Conservation (phyloP, 2,329 filamentous ascomycete genomes). For the Scytalidium sp. region DNA sequence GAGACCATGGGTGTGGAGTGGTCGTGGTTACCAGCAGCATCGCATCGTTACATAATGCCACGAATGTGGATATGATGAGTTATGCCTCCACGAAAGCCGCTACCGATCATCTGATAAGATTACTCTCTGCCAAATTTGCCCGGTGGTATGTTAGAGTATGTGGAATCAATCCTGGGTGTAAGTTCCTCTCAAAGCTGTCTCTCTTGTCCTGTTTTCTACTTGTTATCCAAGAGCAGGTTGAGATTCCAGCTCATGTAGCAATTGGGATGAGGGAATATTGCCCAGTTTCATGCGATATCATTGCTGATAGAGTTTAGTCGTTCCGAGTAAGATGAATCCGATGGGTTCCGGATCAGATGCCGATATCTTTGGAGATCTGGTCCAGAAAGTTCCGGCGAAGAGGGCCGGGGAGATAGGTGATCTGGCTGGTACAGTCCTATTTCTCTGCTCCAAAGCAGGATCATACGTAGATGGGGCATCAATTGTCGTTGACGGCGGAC, state of each 20-base stretch:
- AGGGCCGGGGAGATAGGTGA: slow-evolving; percentile 36
- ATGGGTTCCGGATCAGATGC: slow-evolving; percentile 32
- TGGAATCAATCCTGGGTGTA: slow-evolving; percentile 42
- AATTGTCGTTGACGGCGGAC: slow-evolving; percentile 37
- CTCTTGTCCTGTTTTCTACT: not conserved
- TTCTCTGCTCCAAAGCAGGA: slow-evolving; percentile 38
- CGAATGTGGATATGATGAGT: slow-evolving; percentile 49
- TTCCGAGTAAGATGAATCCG: slow-evolving; percentile 42
- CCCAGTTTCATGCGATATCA: not conserved
- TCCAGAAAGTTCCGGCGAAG: slow-evolving; percentile 36
- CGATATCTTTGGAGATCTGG: slow-evolving; percentile 38
- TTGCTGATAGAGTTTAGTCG: slow-evolving; percentile 27
- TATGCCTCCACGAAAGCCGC: slow-evolving; percentile 50
- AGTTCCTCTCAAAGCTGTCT: slow-evolving; percentile 17
- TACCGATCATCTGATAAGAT: slow-evolving; percentile 46
- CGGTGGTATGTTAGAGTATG: slow-evolving; percentile 40
- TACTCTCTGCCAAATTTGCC: slow-evolving; percentile 46
- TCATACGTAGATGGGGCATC: slow-evolving; percentile 38
- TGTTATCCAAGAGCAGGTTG: not conserved
- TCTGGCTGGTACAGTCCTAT: slow-evolving; percentile 40
- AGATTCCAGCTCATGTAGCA: not conserved
- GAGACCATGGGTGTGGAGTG: slow-evolving; percentile 40
- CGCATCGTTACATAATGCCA: slow-evolving; percentile 49
- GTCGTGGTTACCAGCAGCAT: slow-evolving; percentile 48
- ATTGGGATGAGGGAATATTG: too few relatives aligned